Base-by-base conservation (phyloP, 768 basidiomycete species). In the Baorangia bicolor region DNA sequence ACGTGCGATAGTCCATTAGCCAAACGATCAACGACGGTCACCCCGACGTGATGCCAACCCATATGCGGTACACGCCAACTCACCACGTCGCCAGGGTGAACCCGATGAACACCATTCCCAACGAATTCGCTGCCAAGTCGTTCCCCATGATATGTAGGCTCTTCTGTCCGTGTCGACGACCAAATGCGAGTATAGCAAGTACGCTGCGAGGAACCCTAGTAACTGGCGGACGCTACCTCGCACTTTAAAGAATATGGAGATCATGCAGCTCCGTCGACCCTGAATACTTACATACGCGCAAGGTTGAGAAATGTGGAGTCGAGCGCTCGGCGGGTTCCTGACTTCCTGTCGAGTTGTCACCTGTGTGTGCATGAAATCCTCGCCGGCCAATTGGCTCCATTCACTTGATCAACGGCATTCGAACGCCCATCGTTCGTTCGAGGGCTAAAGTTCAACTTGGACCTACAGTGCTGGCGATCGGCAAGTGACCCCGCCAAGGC, bases 11-110 rank as follows among this genome's bases (percentile, higher is more conserved):
- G 38, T 11, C 8, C 5, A 20, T 28, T 27, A 55, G 23, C 28
- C 41, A 18, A 20, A 30, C 39, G n/a, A 34, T n/a, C 18, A 27
- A 53, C 23, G 14, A 21, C 16, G 7, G 11, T 20, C 13, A 44
- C 10, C 35, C 18, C 21, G 5, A 35, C 3, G 4, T 10, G 23
- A 34, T 12, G 21, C 7, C 33, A 45, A 45, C 30, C 20, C 9
- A 35, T 21, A 31, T 21, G 5, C 2, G 4, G 18, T 9, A 23
- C 11, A 28, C 14, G 5, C 13, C 14, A 16, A 44, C 56, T 52
- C 25, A 61, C 58, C 54, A 63, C 1, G 58, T 61, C 13, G 62
- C 53, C 7, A 60, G n/a, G n/a, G 51, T 48, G n/a, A 39, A 56
- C 37, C 48, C 58, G 27, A 63, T 40, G 21, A 61, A 45, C 30